A percentile compares a stretch with the other conserved stretches of the same genome.
Conservation (phyloP, 2,329 filamentous ascomycete species). For the Diplodia sapinea region DNA sequence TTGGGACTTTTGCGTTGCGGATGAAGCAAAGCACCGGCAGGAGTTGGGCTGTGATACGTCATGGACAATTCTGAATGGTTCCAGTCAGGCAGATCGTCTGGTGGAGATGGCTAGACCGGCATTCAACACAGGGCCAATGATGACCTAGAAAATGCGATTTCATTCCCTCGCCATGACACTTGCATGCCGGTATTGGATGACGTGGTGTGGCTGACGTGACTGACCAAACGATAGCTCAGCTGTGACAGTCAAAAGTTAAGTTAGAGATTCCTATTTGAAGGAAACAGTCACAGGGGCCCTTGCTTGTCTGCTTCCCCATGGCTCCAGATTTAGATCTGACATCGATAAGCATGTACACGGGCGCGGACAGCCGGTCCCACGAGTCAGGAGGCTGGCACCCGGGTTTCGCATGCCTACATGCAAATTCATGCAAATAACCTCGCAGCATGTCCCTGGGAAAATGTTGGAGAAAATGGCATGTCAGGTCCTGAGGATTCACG, state of each 20-base stretch:
- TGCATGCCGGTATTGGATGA: background rate
- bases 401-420: background rate
- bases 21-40: background rate
- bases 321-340: constrained; percentile 25
- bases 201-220: background rate
- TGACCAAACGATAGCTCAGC: background rate
- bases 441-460: background rate
- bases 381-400: background rate
- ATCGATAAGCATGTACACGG: constrained; percentile 23
- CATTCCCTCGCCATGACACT: background rate
- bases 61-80: background rate
- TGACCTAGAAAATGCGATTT: background rate
- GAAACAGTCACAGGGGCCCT: background rate
- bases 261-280: background rate
- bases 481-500: constrained; percentile 3
- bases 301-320: background rate
- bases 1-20: constrained; percentile 10
- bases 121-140: constrained; percentile 2
- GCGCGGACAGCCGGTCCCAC: background rate
- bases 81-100: background rate
- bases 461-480: background rate
- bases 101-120: background rate
- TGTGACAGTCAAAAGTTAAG: background rate
- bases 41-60: background rate
- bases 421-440: background rate